phyloP scores from a whole-genome alignment of 2,329 filamentous ascomycete genomes.

The Trichoderma cornu-damae region DNA sequence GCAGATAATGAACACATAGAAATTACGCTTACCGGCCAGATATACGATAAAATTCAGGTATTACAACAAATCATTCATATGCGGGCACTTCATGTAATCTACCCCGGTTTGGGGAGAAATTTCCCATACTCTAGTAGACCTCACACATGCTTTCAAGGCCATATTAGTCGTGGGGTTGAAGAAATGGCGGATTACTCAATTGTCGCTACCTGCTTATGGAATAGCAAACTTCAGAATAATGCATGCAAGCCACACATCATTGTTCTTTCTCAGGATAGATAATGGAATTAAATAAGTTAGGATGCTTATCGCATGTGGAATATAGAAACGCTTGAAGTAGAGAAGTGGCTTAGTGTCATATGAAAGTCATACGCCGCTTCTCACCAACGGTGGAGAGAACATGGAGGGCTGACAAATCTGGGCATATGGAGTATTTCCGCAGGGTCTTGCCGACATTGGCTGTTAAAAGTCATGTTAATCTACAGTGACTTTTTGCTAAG shows the following conservation, averaged over 20 bases:
- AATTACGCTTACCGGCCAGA: conserved; percentile 3
- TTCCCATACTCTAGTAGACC: conserved; percentile 21
- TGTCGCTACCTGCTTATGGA: conserved; percentile 22
- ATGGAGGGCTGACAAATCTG: too few relatives aligned
- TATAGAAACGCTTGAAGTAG: not conserved
- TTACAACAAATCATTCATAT: too few relatives aligned
- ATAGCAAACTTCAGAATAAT: conserved; percentile 17
- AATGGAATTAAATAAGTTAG: conserved; percentile 19
- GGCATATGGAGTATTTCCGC: too few relatives aligned
- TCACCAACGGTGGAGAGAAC: too few relatives aligned
- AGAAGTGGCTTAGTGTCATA: too few relatives aligned
- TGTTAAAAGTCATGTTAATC: too few relatives aligned
- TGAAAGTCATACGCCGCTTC: too few relatives aligned
- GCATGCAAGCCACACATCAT: conserved; percentile 23
- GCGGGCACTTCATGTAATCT: conserved; percentile 22
- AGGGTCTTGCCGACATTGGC: too few relatives aligned
- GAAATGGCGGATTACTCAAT: conserved; percentile 22
- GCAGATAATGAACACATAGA: conserved; percentile 12
- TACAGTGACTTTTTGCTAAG: too few relatives aligned
- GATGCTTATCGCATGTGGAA: not conserved
- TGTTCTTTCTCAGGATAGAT: conserved; percentile 23
- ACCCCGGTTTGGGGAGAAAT: conserved; percentile 26
- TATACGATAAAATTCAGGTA: conserved; percentile 19
- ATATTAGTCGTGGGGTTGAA: conserved; percentile 21
- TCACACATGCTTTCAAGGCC: conserved; percentile 21